Percentiles rank a stretch among this genome's conserved stretches.
Conservation (phyloP, 768 basidiomycete species). For the Lactarius hatsudake region DNA sequence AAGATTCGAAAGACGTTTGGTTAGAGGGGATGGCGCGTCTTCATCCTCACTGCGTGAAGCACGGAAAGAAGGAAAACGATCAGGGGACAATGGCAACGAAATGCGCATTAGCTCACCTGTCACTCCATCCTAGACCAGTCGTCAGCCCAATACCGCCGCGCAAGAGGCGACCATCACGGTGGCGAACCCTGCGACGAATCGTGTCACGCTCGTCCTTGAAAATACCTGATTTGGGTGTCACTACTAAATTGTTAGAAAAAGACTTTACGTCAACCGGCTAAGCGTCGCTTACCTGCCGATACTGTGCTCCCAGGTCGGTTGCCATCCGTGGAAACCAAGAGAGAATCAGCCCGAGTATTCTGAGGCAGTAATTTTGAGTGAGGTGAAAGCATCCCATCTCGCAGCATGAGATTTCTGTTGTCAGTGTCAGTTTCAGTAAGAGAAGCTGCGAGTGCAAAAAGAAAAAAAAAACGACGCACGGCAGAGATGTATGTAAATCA, state of each 20-base stretch:
- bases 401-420: slow-evolving; percentile 39
- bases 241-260: slow-evolving; percentile 23
- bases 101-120: slow-evolving; percentile 33
- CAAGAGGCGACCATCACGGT: slow-evolving; percentile 40
- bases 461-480: slow-evolving; percentile 33
- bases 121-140: slow-evolving; percentile 44
- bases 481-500: slow-evolving; percentile 40
- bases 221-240: slow-evolving; percentile 37
- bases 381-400: slow-evolving; percentile 40
- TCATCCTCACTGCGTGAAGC: slow-evolving; percentile 38
- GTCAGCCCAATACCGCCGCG: slow-evolving; percentile 41
- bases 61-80: not conserved
- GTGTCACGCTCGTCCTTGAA: slow-evolving; percentile 42
- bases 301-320: slow-evolving; percentile 31
- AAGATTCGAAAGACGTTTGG: slow-evolving; percentile 35
- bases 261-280: slow-evolving; percentile 9
- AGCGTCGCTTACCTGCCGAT: slow-evolving; percentile 30
- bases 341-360: slow-evolving; percentile 21
- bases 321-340: slow-evolving; percentile 25
- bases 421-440: not conserved
- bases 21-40: slow-evolving; percentile 40
- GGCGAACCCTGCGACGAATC: slow-evolving; percentile 34
- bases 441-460: not conserved
- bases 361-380: slow-evolving; percentile 40
- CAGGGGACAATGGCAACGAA: not conserved